Evolutionary conservation across 2,329 filamentous ascomycete genomes (phyloP), one percentile per base, ranked within the genome.

Genomic region (Cercospora brassicicola): DNA sequence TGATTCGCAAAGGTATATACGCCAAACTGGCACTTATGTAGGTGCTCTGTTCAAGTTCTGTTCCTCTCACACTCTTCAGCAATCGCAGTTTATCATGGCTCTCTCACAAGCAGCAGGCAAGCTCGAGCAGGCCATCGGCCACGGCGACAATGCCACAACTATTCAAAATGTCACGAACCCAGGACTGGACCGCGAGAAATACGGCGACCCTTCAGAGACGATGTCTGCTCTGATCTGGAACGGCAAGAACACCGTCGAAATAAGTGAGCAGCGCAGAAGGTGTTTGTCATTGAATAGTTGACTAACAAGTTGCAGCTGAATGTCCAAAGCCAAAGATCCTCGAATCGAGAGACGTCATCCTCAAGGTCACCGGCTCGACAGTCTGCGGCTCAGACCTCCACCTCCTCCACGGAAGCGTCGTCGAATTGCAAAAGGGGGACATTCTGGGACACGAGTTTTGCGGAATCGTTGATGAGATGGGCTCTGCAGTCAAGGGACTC

Each of bases 171-270:
- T 94, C 59, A 82, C 86, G 11, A 89, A 89, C 72, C 91, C 90
- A n/a, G 82, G 73, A 26, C 73, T 76, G 62, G 73, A 90, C 67
- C 78, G 82, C 20, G 77, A 76, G 33, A 83, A 83, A 71, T 83
- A 83, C 76, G 86, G 83, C 26, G 81, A 86, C 73, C 79, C 83
- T 4, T 81, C 79, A 33, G 86, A 89, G 73, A 90, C 80, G 15
- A 78, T 96, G 91, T 90, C 92, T 78, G 93, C 93, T 0, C 81
- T 96, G 13, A 87, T 86, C 2, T 96, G 93, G 93, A 88, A 90
- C 79, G 91, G 91, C 62, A 95, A 94, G 83, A 91, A 93, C 75
- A 87, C 83, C 31, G 91, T 96, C 57, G 81, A 91, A 76, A 83
- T 96, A 18, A 64, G 62, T 64, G 53, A 39, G 62, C 23, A n/a